Percentiles rank a stretch among this genome's conserved stretches.
Evolutionary conservation across 208 protist species (phyloP).

Genomic region (Endotrypanum monterogeii): DNA sequence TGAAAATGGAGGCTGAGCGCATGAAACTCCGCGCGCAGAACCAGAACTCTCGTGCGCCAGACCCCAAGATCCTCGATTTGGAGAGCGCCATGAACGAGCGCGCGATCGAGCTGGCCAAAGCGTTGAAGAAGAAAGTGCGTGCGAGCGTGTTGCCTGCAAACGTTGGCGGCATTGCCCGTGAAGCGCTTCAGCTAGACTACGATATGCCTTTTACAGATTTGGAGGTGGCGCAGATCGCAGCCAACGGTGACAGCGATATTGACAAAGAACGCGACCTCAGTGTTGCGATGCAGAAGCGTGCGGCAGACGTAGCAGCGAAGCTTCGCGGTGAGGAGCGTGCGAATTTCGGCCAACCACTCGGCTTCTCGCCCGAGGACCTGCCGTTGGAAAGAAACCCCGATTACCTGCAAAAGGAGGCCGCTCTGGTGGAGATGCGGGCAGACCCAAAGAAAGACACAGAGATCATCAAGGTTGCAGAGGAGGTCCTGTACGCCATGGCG

Average conservation of each 20-base stretch:
- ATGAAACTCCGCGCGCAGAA: slow-evolving; percentile 46
- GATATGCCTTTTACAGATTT: slow-evolving; percentile 75
- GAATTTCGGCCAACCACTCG: slow-evolving; percentile 56
- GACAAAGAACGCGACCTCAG: slow-evolving; percentile 48
- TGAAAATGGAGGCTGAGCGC: slow-evolving; percentile 64
- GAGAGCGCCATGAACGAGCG: slow-evolving; percentile 74
- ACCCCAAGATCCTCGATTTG: slow-evolving; percentile 49
- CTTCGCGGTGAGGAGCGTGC: slow-evolving; percentile 63
- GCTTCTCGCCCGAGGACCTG: slow-evolving; percentile 67
- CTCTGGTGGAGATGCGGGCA: slow-evolving; percentile 43
- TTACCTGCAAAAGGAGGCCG: slow-evolving; percentile 59
- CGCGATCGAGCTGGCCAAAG: slow-evolving; percentile 51
- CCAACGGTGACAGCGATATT: slow-evolving; percentile 55
- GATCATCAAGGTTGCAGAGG: slow-evolving; percentile 38
- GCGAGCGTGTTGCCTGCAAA: slow-evolving; percentile 38
- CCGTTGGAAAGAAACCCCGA: slow-evolving; percentile 51
- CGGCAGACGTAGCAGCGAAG: slow-evolving; percentile 59
- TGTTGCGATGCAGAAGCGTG: slow-evolving; percentile 71
- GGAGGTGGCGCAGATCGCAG: slow-evolving; percentile 62
- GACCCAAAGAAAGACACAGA: slow-evolving; percentile 50
- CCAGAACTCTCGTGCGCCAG: slow-evolving; percentile 31
- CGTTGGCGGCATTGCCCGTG: slow-evolving; percentile 50
- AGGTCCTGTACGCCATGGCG: slow-evolving; percentile 48
- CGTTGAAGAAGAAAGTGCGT: slow-evolving; percentile 52
- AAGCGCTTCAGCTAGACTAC: slow-evolving; percentile 66